Evolutionary conservation across 2,329 filamentous ascomycete genomes (phyloP).

Genomic region (Epichloe bromicola): DNA sequence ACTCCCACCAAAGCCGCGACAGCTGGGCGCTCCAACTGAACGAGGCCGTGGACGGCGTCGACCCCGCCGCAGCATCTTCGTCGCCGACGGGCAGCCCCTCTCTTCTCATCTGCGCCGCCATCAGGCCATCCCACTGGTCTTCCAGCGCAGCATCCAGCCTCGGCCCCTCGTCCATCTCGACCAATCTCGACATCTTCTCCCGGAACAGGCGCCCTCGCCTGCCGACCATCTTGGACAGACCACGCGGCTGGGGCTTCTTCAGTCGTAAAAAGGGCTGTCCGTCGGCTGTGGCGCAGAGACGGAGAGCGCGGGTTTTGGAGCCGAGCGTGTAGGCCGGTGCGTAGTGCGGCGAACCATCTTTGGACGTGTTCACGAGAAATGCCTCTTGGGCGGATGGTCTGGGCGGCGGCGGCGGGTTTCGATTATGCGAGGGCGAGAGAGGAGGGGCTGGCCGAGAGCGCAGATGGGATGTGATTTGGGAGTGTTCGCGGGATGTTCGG

Average conservation of each 20-base stretch:
- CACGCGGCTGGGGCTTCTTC: slow-evolving; percentile 48
- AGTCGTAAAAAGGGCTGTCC: slow-evolving; percentile 56
- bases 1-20: slow-evolving; percentile 18
- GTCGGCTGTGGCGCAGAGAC: slow-evolving; percentile 37
- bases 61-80: not conserved
- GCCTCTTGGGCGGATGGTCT: slow-evolving; percentile 13
- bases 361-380: slow-evolving; percentile 21
- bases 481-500: slow-evolving; percentile 26
- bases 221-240: slow-evolving; percentile 44
- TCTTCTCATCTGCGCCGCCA: slow-evolving; percentile 16
- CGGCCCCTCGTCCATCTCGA: slow-evolving; percentile 26
- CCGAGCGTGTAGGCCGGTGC: slow-evolving; percentile 29
- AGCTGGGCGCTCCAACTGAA: slow-evolving; percentile 21
- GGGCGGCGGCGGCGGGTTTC: slow-evolving; percentile 6
- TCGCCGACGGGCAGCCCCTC: not conserved
- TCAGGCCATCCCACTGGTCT: slow-evolving; percentile 35
- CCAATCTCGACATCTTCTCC: slow-evolving; percentile 23
- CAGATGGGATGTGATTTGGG: slow-evolving; percentile 29
- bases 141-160: slow-evolving; percentile 22
- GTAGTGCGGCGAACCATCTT: slow-evolving; percentile 31
- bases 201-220: slow-evolving; percentile 35
- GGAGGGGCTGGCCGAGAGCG: slow-evolving; percentile 13
- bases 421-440: slow-evolving; percentile 8
- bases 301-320: slow-evolving; percentile 35
- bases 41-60: slow-evolving; percentile 7